Evolutionary conservation across 129 eudicot genomes (phyloP).

Genomic region (Pittosporum tobira): DNA sequence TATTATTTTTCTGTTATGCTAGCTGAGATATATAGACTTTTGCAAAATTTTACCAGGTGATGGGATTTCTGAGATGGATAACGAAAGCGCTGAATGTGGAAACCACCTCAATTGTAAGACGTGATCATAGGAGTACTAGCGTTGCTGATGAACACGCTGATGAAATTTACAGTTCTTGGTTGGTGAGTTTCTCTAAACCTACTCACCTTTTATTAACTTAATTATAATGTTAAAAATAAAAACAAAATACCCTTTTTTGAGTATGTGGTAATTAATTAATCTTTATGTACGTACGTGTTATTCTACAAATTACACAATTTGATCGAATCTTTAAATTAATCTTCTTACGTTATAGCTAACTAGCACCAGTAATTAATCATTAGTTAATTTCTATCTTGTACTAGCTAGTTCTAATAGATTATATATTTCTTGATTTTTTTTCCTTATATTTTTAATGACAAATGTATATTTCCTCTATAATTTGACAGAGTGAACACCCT

Average conservation of each 20-base stretch:
- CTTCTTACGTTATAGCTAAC: no score
- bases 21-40: conserved; percentile 30
- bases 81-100: conserved; percentile 16
- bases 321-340: no score
- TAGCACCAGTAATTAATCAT: no score
- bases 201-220: no score
- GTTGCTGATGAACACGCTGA: neutral
- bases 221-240: no score
- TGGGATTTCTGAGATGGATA: conserved; percentile 33
- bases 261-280: no score
- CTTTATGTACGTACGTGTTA: no score
- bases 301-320: no score
- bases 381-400: no score
- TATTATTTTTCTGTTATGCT: neutral
- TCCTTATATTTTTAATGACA: neutral
- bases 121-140: conserved; percentile 18
- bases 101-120: conserved; percentile 27
- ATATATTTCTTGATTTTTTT: neutral
- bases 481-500: conserved; percentile 47
- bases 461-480: no score
- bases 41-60: conserved; percentile 36
- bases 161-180: conserved; percentile 44
- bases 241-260: no score
- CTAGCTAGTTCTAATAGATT: neutral
- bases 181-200: conserved; percentile 35